phyloP scores from a whole-genome alignment of 2,329 filamentous ascomycete species.

The Ilyonectria mors-panacis region DNA sequence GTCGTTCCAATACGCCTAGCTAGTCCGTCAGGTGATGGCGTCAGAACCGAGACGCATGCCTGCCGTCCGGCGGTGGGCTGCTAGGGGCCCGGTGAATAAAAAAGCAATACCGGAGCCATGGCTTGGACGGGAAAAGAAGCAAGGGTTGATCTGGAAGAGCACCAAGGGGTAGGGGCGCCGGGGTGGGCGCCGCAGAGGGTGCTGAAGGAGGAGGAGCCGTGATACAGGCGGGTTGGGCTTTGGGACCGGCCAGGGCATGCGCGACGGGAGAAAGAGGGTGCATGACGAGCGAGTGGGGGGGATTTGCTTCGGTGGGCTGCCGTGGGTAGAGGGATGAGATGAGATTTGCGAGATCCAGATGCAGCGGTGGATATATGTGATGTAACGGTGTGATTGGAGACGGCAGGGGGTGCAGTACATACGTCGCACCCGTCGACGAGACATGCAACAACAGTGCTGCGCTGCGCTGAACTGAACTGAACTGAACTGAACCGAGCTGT shows the following conservation, averaged over 20 bases:
- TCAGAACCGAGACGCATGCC: constrained; percentile 31
- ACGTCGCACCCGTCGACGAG: background rate
- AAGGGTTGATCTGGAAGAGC: constrained; percentile 22
- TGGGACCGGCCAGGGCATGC: background rate
- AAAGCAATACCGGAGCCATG: constrained; percentile 38
- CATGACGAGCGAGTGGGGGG: background rate
- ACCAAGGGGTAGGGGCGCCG: constrained; percentile 14
- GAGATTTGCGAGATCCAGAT: constrained; percentile 25
- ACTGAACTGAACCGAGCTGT: background rate
- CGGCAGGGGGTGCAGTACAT: background rate
- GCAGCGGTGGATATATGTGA: constrained; percentile 5
- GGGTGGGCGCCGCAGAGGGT: constrained; percentile 1
- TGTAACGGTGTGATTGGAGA: constrained; percentile 19
- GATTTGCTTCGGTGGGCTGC: background rate
- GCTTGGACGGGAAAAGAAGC: constrained; percentile 20
- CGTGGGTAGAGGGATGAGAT: constrained; percentile 9
- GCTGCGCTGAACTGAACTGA: background rate
- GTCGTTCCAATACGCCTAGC: too few species aligned
- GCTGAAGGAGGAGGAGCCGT: constrained; percentile 2
- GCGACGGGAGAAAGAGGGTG: background rate
- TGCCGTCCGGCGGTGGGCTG: constrained; percentile 1
- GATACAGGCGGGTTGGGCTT: background rate
- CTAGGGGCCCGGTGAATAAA: constrained; percentile 29
- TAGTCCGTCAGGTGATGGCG: constrained; percentile 32
- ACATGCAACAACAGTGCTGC: background rate